phyloP scores from a whole-genome alignment of 1,139 yeast species.

The Kazachstania sp. region DNA sequence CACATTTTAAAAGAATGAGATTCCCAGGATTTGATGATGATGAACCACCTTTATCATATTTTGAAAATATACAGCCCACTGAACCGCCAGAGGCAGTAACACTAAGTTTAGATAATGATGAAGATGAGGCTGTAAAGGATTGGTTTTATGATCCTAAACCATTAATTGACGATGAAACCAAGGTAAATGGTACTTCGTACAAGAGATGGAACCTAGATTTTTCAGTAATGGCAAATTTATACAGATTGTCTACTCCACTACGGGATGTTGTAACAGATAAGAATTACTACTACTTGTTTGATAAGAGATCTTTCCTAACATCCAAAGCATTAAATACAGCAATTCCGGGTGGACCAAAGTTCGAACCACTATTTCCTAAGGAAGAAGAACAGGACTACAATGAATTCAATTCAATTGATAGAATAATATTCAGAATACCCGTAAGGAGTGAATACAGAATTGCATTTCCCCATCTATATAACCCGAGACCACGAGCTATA shows the following conservation, averaged over 20 bases:
- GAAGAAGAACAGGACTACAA: conserved; percentile 71
- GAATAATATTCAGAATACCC: conserved; percentile 72
- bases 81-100: conserved; percentile 66
- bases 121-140: conserved; percentile 50
- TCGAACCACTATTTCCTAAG: conserved; percentile 77
- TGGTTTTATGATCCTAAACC: conserved; percentile 84
- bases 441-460: conserved; percentile 76
- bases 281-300: conserved; percentile 61
- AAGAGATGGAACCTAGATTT: conserved; percentile 60
- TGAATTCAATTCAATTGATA: conserved; percentile 82
- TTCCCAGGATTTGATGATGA: conserved; percentile 98
- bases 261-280: conserved; percentile 45
- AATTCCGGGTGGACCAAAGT: conserved; percentile 93
- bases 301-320: conserved; percentile 69
- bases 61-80: conserved; percentile 64
- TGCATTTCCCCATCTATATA: conserved; percentile 79
- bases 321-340: conserved; percentile 85
- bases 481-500: conserved; percentile 65
- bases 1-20: conserved; percentile 82
- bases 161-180: conserved; percentile 44
- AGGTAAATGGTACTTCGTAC: conserved; percentile 67
- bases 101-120: conserved; percentile 54
- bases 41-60: conserved; percentile 83
- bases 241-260: conserved; percentile 63
- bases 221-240: conserved; percentile 55